Percentiles rank a stretch among this genome's conserved stretches.
These are phyloP conservation scores for Leccinum angustisporum DNA, from an alignment of 1,284 basidiomycete genomes.

Conservation along the genomic window DNA sequence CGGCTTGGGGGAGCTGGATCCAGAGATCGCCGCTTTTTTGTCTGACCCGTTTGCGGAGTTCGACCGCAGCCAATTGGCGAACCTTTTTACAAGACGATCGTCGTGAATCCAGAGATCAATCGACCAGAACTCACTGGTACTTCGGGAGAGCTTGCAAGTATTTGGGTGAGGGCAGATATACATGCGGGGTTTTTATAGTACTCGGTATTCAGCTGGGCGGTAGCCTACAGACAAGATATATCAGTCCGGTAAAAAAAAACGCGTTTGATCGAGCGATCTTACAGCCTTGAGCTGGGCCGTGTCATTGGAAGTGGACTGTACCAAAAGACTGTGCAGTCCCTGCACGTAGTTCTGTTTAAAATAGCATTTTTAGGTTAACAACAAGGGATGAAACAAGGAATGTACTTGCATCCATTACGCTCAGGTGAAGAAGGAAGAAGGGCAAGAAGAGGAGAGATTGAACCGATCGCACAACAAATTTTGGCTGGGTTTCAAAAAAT, in stretches of 20 bases:
- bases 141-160: conserved; percentile 85
- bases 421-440: conserved; percentile 10
- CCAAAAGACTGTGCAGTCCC: conserved; percentile 79
- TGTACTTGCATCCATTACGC: conserved; percentile 32
- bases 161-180: conserved; percentile 89
- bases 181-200: conserved; percentile 91
- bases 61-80: conserved; percentile 97
- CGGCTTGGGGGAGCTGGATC: conserved; percentile 69
- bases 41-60: conserved; percentile 90
- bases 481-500: conserved; percentile 39
- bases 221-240: conserved; percentile 62
- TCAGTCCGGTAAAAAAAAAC: conserved; percentile 18
- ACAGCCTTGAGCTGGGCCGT: conserved; percentile 87
- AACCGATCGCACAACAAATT: conserved; percentile 29
- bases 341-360: conserved; percentile 67
- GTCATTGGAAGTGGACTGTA: conserved; percentile 84
- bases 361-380: conserved; percentile 4
- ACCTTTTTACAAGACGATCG: conserved; percentile 53
- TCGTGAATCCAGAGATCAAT: conserved; percentile 12
- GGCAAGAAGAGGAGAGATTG: conserved; percentile 19
- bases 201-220: conserved; percentile 85
- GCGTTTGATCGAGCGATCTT: conserved; percentile 39
- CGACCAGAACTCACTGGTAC: conserved; percentile 49
- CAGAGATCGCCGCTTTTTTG: conserved; percentile 84
- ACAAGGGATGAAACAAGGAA: neutral